These are phyloP conservation scores for Symbiodinium natans DNA, from an alignment of 73 alveolate species.

Conservation along the genomic window DNA sequence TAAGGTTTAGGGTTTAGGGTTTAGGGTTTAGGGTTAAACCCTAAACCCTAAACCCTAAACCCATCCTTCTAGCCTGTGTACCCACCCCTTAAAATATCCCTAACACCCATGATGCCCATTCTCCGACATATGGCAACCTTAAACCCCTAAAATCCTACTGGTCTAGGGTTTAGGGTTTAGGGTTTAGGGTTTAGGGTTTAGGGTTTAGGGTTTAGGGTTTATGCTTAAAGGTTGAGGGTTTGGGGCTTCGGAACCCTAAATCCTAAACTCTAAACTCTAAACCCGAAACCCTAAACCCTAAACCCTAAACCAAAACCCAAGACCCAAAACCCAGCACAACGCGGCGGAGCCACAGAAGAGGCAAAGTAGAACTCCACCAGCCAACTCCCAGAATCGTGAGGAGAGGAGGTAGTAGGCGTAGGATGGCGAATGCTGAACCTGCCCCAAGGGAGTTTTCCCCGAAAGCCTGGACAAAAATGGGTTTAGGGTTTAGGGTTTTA, in stretches of 20 bases:
- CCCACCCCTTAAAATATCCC: no score
- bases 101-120: no score
- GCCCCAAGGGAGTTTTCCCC: not conserved
- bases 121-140: no score
- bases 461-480: not conserved
- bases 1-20: no score
- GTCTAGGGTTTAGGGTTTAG: not conserved
- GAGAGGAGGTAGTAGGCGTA: constrained; percentile 65
- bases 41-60: no score
- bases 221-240: no score
- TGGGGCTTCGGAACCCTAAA: no score
- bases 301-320: no score
- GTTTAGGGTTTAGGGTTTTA: not conserved
- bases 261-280: no score
- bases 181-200: not conserved
- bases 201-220: not conserved
- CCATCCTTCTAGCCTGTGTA: no score
- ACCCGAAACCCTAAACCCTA: not conserved
- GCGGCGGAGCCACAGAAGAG: not conserved
- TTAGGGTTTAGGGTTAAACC: no score
- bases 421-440: constrained; percentile 48
- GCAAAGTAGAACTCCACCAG: constrained; percentile 48
- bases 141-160: no score
- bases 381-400: constrained; percentile 57
- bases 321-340: not conserved